Evolutionary conservation across 2,329 filamentous ascomycete genomes (phyloP).

Genomic region (Cercospora nicotianae): DNA sequence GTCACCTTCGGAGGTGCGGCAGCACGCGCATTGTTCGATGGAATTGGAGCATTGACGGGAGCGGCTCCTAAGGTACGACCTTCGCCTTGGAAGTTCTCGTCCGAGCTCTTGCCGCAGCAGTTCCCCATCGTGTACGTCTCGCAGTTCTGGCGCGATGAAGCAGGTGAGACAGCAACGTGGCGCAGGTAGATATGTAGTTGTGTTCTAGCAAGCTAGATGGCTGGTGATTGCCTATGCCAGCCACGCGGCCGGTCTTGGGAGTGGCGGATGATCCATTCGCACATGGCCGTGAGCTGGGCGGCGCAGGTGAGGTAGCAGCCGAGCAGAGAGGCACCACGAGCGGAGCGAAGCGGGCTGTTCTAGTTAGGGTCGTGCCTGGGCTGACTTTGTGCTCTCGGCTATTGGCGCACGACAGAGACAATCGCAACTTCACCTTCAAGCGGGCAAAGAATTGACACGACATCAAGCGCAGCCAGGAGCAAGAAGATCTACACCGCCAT

Average conservation of each 20-base stretch:
- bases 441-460: background rate
- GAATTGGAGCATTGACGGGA: constrained; percentile 43
- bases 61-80: constrained; percentile 70
- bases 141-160: background rate
- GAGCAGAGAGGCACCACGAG: background rate
- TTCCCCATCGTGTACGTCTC: constrained; percentile 68
- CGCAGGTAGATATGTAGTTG: background rate
- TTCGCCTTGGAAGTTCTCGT: constrained; percentile 68
- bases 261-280: background rate
- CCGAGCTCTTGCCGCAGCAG: constrained; percentile 70
- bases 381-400: constrained; percentile 2
- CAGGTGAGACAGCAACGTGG: background rate
- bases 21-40: constrained; percentile 45
- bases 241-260: constrained; percentile 10
- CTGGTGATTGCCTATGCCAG: background rate
- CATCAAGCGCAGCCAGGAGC: background rate
- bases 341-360: background rate
- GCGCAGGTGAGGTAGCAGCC: background rate
- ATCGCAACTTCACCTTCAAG: background rate
- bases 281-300: background rate
- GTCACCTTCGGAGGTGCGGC: constrained; percentile 52
- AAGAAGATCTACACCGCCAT: background rate
- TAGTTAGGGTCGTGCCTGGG: background rate
- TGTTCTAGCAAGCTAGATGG: background rate
- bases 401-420: background rate